A percentile compares a stretch with the other conserved stretches of the same genome.
These are phyloP conservation scores for Colletotrichum gloeosporioides DNA, from an alignment of 2,329 filamentous ascomycete species.

Conservation along the genomic window DNA sequence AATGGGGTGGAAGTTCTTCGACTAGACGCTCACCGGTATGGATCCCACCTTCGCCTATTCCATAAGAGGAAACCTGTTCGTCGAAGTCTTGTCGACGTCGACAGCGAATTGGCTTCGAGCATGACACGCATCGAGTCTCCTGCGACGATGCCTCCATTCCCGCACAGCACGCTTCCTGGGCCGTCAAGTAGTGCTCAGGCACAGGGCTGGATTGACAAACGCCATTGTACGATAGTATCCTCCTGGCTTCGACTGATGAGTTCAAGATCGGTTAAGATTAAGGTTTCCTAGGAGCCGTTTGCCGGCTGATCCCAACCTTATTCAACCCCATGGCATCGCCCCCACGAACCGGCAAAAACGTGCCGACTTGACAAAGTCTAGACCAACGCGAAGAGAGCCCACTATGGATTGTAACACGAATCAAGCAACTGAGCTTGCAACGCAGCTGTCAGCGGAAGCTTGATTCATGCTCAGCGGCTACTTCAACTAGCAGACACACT, in stretches of 20 bases:
- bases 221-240: neutral
- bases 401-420: neutral
- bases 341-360: neutral
- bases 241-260: neutral
- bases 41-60: neutral
- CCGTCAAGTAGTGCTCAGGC: neutral
- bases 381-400: neutral
- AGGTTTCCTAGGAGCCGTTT: neutral
- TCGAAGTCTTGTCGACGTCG: neutral
- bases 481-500: neutral
- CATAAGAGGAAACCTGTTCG: neutral
- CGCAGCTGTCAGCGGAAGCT: neutral
- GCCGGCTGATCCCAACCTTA: neutral
- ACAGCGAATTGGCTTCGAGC: neutral
- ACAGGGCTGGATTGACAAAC: neutral
- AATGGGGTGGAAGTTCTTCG: neutral
- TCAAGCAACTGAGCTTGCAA: neutral
- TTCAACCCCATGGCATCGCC: neutral
- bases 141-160: neutral
- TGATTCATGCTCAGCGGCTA: neutral
- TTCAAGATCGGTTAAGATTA: neutral
- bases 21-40: neutral
- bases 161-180: neutral
- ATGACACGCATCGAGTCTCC: neutral
- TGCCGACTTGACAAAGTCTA: neutral